phyloP scores from a whole-genome alignment of 2,329 filamentous ascomycete genomes.

The Cephalotrichum gorgonifer region DNA sequence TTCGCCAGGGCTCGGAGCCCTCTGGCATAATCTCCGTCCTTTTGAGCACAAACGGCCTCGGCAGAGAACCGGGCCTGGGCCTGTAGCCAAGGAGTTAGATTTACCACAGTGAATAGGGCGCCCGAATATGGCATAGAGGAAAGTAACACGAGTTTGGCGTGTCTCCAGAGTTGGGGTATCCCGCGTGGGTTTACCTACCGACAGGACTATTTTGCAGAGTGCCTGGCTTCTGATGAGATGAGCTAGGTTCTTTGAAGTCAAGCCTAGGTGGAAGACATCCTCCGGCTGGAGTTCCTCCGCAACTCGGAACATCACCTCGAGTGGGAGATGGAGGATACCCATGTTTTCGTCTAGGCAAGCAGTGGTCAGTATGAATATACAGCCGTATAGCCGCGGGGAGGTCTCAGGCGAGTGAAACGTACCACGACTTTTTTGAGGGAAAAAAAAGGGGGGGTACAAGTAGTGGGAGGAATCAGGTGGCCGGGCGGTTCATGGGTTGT shows the following conservation, averaged over 20 bases:
- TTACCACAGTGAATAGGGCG: neutral
- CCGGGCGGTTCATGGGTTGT: no score
- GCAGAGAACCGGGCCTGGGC: neutral
- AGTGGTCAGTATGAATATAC: neutral
- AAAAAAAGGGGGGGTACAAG: no score
- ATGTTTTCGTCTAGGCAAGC: neutral
- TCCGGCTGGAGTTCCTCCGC: neutral
- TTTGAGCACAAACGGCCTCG: neutral
- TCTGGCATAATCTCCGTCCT: neutral
- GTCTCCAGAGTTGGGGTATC: neutral
- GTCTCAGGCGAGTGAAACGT: no score
- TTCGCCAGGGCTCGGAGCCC: conserved; percentile 48
- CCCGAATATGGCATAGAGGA: no score
- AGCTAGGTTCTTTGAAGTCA: neutral
- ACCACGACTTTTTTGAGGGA: no score
- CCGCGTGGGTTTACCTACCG: neutral
- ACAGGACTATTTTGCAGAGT: neutral
- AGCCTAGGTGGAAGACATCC: neutral
- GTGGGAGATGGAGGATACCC: neutral
- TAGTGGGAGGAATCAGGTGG: no score
- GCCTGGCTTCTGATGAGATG: neutral
- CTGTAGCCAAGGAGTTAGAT: neutral
- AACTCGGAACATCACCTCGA: conserved; percentile 1
- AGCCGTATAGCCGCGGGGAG: no score
- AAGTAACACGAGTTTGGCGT: neutral